Evolutionary conservation across 108 stramenopile species (phyloP), one percentile per base, ranked within the genome.

Genomic region (Discostella stelligeroides): DNA sequence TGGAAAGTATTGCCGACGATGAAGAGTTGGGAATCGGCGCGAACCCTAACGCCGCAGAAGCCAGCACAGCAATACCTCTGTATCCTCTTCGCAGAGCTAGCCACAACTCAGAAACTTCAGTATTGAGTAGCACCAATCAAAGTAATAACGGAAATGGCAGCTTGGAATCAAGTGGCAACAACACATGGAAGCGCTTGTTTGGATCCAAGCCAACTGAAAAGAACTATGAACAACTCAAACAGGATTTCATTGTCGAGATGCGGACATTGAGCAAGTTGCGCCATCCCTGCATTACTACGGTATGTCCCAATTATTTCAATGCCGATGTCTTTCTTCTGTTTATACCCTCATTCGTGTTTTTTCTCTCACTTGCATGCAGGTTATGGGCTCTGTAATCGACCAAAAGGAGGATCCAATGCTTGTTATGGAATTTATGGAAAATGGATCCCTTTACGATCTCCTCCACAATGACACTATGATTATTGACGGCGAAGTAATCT

Each of bases 351-450:
- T 84, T 81, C 57, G 84, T 80, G 12, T 58, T 73, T n/a, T 75
- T 86, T 55, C 73, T 73, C 12, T 39, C 34, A 6, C 6, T 6
- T 34, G 34, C 34, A 34, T 34, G 6, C 21, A 49, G 47, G 68
- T 76, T 8, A 76, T 76, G 75, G 76, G 76, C 3, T 41, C 83
- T 24, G 88, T 88, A 17, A 69, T 84, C 41, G 59, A 71, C 0
- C 9, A 24, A 38, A 55, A 38, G 20, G 65, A 63, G 20, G 86
- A 87, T 30, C 88, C 88, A 20, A 75, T 84, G 77, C 49, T 88
- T 6, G 61, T 89, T 4, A 85, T 90, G 88, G 88, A 90, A 55
- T 90, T 76, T 63, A 89, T 89, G 88, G 42, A 61, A 8, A 47
- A 73, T 40, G 88, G 88, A 7, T 85, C 84, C 7, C 60, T 89